Evolutionary conservation across 768 basidiomycete species (phyloP), one percentile per base, ranked within the genome.

Genomic region (Hortiboletus campestris): DNA sequence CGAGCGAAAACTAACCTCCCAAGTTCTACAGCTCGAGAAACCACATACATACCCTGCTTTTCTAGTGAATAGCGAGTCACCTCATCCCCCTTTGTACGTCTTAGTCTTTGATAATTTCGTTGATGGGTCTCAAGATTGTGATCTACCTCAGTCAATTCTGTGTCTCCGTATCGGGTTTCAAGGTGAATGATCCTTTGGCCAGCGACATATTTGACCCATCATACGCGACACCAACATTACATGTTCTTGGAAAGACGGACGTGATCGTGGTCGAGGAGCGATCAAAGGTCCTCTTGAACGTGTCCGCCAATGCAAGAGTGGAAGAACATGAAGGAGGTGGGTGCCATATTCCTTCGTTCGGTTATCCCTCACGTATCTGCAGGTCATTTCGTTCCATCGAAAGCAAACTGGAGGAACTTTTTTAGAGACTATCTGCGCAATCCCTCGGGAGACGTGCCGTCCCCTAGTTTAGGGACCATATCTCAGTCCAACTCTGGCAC

Each of bases 321-420:
- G 90, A 90, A 66, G 79, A 78, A 60, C 92, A 94, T 54, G 83
- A 84, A 25, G 92, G 92, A 50, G 92, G 92, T 91, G 53, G 31
- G 85, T 72, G 19, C 40, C 6, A n/a, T 39, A 40, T 16, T 49
- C 17, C 46, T 49, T 46, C 41, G 14, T 36, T 25, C 44, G 16
- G 6, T 46, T 13, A 28, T 48, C 44, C 28, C 20, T 59, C 40
- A 66, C 7, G 6, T 10, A 14, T 46, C 11, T 32, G 20, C 61
- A 92, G 91, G 90, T 9, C 91, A 94, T 69, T 91, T 91, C 61
- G 84, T 94, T 4, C 92, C 92, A 2, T 86, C 84, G 11, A 89
- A 87, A 62, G 83, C 80, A 2, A 78, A 74, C 41, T 94, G 90
- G 91, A 78, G 88, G 31, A 80, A 78, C 61, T 93, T 94, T 71